phyloP scores from a whole-genome alignment of 768 basidiomycete genomes.

The Auriscalpium microsporum region DNA sequence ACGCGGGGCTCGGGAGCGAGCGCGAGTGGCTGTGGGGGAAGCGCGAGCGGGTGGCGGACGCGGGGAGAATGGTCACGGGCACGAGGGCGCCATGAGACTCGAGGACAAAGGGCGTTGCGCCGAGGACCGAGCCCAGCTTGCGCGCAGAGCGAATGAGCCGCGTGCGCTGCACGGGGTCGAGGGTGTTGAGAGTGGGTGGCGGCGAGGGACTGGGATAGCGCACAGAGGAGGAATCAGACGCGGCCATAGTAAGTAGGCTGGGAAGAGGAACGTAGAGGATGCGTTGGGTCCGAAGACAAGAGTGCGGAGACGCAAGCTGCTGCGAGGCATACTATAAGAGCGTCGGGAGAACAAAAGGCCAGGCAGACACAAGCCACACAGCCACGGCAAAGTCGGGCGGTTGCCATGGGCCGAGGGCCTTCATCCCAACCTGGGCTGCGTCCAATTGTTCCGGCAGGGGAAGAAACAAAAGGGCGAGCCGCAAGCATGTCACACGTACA shows the following conservation, averaged over 20 bases:
- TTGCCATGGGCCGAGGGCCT: background rate
- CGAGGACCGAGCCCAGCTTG: conserved; percentile 13
- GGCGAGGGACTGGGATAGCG: conserved; percentile 3
- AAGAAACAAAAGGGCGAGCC: too few relatives aligned
- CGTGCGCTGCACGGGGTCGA: conserved; percentile 9
- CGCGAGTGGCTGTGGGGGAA: background rate
- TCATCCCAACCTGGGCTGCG: background rate
- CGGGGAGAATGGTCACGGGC: background rate
- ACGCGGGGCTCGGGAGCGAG: background rate
- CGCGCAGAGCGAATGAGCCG: conserved; percentile 14
- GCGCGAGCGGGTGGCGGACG: background rate
- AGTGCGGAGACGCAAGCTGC: background rate
- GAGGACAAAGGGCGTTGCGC: conserved; percentile 12
- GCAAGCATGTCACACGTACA: too few relatives aligned
- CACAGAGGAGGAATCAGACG: background rate
- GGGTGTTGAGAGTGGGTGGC: conserved; percentile 7
- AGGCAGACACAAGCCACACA: background rate
- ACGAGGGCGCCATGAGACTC: conserved; percentile 6
- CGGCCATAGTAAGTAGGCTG: background rate
- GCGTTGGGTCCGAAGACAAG: background rate
- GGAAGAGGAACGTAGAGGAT: background rate
- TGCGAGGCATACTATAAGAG: background rate
- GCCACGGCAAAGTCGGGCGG: background rate
- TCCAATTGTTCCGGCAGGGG: background rate
- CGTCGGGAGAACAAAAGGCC: background rate